Evolutionary conservation across 345 rosid genomes (phyloP), one percentile per base, ranked within the genome.

Genomic region (Brassica juncea): DNA sequence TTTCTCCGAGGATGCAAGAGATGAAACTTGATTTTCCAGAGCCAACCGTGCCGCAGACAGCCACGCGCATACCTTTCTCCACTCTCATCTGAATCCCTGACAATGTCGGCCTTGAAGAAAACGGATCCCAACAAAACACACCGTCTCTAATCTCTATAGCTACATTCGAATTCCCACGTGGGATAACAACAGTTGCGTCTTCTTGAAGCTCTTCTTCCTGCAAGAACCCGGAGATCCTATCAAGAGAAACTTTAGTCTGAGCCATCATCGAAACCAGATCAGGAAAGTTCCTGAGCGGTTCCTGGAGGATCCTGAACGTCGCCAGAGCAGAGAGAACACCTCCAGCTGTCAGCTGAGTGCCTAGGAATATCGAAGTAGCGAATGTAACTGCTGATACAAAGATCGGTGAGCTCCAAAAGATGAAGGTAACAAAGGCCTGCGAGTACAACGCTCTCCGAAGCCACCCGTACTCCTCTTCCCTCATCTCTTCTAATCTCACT

Each of bases 401-500:
- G 87, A 96, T 96, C n/a, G 99, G 99, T 67, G 99, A 96, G 80
- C 99, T 93, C 99, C 99, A 96, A 77, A 96, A 96, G 72, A 96
- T 85, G 84, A 93, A 96, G 11, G 99, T 96, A 68, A 96, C 86
- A 75, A 90, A 96, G 72, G 99, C 97, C 84, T 93, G 99, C n/a
- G 98, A 96, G 82, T 93, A 96, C 37, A 96, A 92, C 0, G 98
- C 97, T 82, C 86, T 96, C 16, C 90, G 88, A 66, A 96, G 97
- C 97, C 96, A 96, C 72, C 87, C 84, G 84, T 90, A 90, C 82
- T 96, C 99, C 68, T 91, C 97, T 75, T 78, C 84, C 31, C 99
- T 88, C 97, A 96, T 96, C 66, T 90, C 98, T 89, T 93, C 97
- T 81, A 96, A 78, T 77, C 67, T 85, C 80, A 81, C 73, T 80